Conservation (phyloP, 768 basidiomycete genomes). For the Pisolithus sp. region DNA sequence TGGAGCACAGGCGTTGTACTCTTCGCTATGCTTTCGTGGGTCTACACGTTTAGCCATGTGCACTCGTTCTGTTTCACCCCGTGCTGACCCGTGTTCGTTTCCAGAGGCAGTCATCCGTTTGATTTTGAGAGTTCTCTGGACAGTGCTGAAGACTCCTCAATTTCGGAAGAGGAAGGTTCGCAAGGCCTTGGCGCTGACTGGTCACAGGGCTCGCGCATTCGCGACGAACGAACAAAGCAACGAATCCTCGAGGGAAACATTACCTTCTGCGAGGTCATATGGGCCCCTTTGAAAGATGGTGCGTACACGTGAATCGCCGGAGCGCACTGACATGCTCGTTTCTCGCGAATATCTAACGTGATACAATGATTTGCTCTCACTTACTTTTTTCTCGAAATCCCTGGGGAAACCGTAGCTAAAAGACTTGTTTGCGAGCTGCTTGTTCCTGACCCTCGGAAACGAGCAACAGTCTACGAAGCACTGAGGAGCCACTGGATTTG, state of each 20-base stretch:
- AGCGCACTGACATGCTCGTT: background rate
- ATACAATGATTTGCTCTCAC: background rate
- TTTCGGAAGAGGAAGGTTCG: slow-evolving; percentile 22
- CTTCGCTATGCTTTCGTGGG: slow-evolving; percentile 80
- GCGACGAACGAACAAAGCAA: slow-evolving; percentile 60
- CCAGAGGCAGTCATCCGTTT: slow-evolving; percentile 72
- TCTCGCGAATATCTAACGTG: background rate
- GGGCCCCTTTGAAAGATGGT: slow-evolving; percentile 59
- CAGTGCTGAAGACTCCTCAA: slow-evolving; percentile 7
- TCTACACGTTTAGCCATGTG: slow-evolving; percentile 4
- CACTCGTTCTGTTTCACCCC: background rate
- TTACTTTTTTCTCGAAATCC: background rate
- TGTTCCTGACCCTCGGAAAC: slow-evolving; percentile 45
- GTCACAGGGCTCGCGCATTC: slow-evolving; percentile 31
- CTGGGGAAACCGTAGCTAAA: slow-evolving; percentile 39
- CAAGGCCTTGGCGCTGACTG: slow-evolving; percentile 13
- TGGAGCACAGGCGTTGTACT: slow-evolving; percentile 83
- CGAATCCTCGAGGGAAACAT: slow-evolving; percentile 61
- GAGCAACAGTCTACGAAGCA: slow-evolving; percentile 59
- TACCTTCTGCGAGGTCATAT: slow-evolving; percentile 48
- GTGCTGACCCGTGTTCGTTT: background rate
- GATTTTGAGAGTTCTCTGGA: slow-evolving; percentile 44
- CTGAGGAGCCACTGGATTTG: slow-evolving; percentile 62
- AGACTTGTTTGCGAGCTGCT: slow-evolving; percentile 56
- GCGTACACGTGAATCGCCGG: slow-evolving; percentile 10